These are phyloP conservation scores for Tinospora cordifolia DNA, from an alignment of 164 flowering plant species.

Conservation along the genomic window DNA sequence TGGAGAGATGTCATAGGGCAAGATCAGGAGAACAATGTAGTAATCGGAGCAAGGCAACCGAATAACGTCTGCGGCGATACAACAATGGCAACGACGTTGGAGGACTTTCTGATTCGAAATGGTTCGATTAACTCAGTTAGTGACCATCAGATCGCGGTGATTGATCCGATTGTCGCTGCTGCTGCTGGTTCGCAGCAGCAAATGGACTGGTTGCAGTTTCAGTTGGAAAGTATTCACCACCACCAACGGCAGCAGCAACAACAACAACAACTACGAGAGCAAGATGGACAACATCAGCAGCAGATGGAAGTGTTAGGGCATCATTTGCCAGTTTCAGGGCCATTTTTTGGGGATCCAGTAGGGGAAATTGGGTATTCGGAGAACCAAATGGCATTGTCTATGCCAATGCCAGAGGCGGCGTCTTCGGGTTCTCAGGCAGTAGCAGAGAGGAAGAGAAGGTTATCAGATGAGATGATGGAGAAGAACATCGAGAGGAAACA, in stretches of 20 bases:
- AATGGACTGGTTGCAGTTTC: slow-evolving; percentile 32
- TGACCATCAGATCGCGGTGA: slow-evolving; percentile 16
- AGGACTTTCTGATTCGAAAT: slow-evolving; percentile 29
- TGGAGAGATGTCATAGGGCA: slow-evolving; percentile 29
- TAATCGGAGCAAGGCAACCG: neutral
- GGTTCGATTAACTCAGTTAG: slow-evolving; percentile 23
- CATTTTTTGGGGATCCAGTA: slow-evolving; percentile 19
- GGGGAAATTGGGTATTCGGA: slow-evolving; percentile 23
- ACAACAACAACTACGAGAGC: no score
- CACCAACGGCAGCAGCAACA: slow-evolving; percentile 14
- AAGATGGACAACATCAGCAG: slow-evolving; percentile 7
- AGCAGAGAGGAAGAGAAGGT: slow-evolving; percentile 22
- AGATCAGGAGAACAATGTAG: slow-evolving; percentile 11
- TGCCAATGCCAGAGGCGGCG: slow-evolving; percentile 17
- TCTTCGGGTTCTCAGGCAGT: slow-evolving; percentile 19
- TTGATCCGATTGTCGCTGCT: slow-evolving; percentile 16
- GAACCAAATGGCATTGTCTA: slow-evolving; percentile 19
- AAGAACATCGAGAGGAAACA: slow-evolving; percentile 46
- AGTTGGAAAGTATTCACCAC: slow-evolving; percentile 18
- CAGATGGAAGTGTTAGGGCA: slow-evolving; percentile 21
- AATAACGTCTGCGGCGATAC: neutral
- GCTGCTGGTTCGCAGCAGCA: slow-evolving; percentile 16
- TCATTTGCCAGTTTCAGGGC: slow-evolving; percentile 14
- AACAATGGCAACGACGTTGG: slow-evolving; percentile 17
- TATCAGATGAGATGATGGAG: slow-evolving; percentile 36